These are phyloP conservation scores for Bothriochloa decipiens DNA, from an alignment of 176 grass and related monocot genomes.

Conservation along the genomic window DNA sequence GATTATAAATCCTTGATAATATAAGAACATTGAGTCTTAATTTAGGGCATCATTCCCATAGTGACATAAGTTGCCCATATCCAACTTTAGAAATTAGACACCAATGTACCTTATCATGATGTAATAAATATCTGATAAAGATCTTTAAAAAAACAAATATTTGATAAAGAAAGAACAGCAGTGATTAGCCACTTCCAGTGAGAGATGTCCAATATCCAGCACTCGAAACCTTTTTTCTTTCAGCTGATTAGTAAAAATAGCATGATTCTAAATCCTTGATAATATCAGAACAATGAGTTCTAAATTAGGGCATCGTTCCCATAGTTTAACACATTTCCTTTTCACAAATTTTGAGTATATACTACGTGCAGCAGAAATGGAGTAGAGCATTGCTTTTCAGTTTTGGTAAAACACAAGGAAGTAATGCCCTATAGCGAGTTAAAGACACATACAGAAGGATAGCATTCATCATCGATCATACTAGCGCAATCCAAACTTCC, in stretches of 20 bases:
- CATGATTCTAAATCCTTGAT: neutral
- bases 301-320: neutral
- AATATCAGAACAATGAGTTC: neutral
- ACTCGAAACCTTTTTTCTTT: neutral
- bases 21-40: too few relatives aligned
- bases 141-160: slow-evolving; percentile 9
- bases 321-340: neutral
- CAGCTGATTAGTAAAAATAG: neutral
- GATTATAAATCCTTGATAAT: too few relatives aligned
- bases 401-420: neutral
- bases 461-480: neutral
- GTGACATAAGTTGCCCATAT: slow-evolving; percentile 33
- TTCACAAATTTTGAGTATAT: neutral
- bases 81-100: slow-evolving; percentile 45
- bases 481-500: neutral
- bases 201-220: neutral
- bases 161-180: slow-evolving; percentile 35
- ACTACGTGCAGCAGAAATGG: neutral
- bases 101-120: slow-evolving; percentile 28
- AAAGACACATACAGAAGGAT: neutral
- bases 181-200: neutral
- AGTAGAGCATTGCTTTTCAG: neutral
- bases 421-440: neutral
- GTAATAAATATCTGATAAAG: slow-evolving; percentile 18
- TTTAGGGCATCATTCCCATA: too few relatives aligned